Percentiles rank a stretch among this genome's conserved stretches.
These are phyloP conservation scores for Phallus indusiatus DNA, from an alignment of 768 basidiomycete genomes.

Conservation along the genomic window DNA sequence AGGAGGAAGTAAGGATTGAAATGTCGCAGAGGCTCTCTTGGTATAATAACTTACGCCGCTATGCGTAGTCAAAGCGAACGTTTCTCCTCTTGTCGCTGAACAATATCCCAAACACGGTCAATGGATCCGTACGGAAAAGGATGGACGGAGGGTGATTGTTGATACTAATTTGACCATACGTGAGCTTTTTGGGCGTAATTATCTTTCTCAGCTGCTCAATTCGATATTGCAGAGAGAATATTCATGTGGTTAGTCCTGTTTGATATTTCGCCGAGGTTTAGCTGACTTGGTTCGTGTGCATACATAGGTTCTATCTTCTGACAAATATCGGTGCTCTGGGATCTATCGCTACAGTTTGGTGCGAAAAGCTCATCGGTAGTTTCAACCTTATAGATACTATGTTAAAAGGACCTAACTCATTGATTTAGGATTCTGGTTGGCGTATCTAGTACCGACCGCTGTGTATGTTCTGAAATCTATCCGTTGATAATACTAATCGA, in stretches of 20 bases:
- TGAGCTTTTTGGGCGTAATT: neutral
- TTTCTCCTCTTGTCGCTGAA: constrained; percentile 7
- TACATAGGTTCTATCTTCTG: constrained; percentile 6
- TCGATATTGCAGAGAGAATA: neutral
- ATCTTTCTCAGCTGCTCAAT: neutral
- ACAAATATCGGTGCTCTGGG: constrained; percentile 3
- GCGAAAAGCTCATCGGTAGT: constrained; percentile 6
- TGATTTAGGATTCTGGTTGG: constrained; percentile 51
- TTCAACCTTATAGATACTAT: neutral
- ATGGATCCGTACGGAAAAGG: constrained; percentile 6
- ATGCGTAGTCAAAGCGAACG: constrained; percentile 6
- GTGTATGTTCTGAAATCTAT: constrained; percentile 29
- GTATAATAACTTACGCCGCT: too few species aligned
- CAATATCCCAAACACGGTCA: constrained; percentile 7
- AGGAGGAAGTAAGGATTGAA: constrained; percentile 2
- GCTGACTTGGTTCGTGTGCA: neutral
- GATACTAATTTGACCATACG: constrained; percentile 7
- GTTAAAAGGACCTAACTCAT: neutral
- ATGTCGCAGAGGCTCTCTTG: neutral
- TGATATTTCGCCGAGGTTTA: neutral
- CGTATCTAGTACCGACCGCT: constrained; percentile 52
- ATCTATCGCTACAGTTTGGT: constrained; percentile 5
- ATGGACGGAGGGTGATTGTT: constrained; percentile 4
- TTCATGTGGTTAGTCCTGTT: constrained; percentile 6
- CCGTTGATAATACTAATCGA: neutral